Evolutionary conservation across 106 monocot species (phyloP), one percentile per base, ranked within the genome.

Genomic region (Dactylorhiza incarnata): DNA sequence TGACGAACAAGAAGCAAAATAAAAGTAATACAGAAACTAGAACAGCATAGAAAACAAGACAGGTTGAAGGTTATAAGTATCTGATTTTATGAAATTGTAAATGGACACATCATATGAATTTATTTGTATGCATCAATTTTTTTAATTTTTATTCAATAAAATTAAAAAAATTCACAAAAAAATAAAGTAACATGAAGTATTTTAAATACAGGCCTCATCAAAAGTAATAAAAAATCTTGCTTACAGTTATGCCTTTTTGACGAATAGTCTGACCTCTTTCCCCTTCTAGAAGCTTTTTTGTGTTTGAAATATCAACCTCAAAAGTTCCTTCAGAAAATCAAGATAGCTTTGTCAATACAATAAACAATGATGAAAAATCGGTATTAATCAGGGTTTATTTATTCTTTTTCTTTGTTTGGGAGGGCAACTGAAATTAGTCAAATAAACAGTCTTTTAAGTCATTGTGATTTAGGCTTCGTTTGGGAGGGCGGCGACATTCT

Each of bases 261-360:
- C 85, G 87, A 17, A 99, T 99, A 67, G 76, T 88, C 68, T 89
- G 74, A 22, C 94, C 91, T 65, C 87, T 82, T 66, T 89, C 86
- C 72, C 94, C 94, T 80, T 99, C 91, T 25, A 94, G 62, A 81
- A 99, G 94, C 26, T 77, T 91, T 82, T 82, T 91, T 58, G 97
- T 99, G 84, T 88, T 99, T 51, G 88, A 83, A 77, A 94, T 94
- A 77, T 99, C 97, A 73, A 99, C 87, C 74, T 89, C 83, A 89
- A 99, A 99, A 83, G 97, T 99, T 82, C 86, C 97, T 99, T 78
- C 77, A 85, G 48, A 68, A 37, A 88, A 67, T 16, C 15, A 81
- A 74, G 23, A 76, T 3, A 63, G 37, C 5, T 20, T 72, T 72
- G 47, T 69, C 22, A 81, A 76, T 49, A 66, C 49, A 69, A 69